A percentile compares a stretch with the other conserved stretches of the same genome.
Conservation (phyloP, 1,284 basidiomycete genomes). For the Leccinum fallax region DNA sequence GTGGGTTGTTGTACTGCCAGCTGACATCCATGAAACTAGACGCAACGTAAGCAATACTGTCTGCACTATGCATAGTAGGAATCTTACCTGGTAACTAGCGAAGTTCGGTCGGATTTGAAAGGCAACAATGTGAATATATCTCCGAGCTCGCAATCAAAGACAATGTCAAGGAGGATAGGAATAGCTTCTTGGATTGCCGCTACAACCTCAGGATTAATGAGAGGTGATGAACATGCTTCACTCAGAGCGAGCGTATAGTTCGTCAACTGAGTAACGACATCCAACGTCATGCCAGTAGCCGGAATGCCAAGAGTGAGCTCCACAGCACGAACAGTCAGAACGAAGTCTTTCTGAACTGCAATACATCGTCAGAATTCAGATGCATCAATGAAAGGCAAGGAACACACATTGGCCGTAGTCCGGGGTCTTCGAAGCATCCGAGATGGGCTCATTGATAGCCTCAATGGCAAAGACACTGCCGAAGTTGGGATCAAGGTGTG, state of each 20-base stretch:
- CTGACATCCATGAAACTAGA: conserved; percentile 74
- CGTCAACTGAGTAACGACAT: conserved; percentile 23
- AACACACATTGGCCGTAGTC: conserved; percentile 64
- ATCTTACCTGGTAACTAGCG: conserved; percentile 49
- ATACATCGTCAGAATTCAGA: conserved; percentile 4
- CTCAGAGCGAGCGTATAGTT: conserved; percentile 50
- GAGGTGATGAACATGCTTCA: conserved; percentile 28
- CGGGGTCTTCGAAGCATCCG: conserved; percentile 65
- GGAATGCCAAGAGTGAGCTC: conserved; percentile 63
- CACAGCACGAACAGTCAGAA: conserved; percentile 62
- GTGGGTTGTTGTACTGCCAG: conserved; percentile 69
- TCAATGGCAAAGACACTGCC: conserved; percentile 68
- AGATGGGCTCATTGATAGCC: conserved; percentile 76
- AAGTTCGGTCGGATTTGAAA: conserved; percentile 26
- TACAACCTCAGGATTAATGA: conserved; percentile 49
- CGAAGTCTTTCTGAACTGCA: conserved; percentile 72
- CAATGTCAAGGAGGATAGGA: conserved; percentile 52
- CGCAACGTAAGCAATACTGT: conserved; percentile 5
- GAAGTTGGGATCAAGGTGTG: conserved; percentile 71
- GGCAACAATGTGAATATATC: conserved; percentile 27
- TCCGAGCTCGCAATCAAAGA: conserved; percentile 35
- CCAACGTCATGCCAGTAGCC: conserved; percentile 47
- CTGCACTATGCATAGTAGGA: neutral
- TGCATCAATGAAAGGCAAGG: neutral
- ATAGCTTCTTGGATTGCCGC: conserved; percentile 49